These are phyloP conservation scores for Psidium guajava DNA, from an alignment of 345 rosid genomes.

Conservation along the genomic window DNA sequence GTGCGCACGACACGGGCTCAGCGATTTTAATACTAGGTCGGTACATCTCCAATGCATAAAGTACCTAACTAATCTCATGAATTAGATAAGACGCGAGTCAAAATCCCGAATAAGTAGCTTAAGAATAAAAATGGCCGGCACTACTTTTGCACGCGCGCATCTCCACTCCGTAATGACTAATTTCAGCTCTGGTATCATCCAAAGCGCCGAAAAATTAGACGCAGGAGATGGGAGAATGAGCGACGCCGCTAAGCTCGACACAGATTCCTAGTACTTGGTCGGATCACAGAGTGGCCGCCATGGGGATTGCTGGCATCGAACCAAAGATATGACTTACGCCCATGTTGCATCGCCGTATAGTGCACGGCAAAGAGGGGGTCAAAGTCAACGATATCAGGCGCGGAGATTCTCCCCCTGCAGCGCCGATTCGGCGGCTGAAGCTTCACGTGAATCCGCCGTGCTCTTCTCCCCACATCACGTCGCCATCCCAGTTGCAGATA, in stretches of 20 bases:
- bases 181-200: background rate
- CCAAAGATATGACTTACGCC: background rate
- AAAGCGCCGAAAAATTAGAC: background rate
- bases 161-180: background rate
- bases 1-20: fast-evolving
- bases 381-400: background rate
- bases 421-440: background rate
- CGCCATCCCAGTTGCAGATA: background rate
- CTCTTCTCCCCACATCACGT: background rate
- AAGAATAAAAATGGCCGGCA: too few relatives aligned
- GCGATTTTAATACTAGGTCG: background rate
- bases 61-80: background rate
- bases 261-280: background rate
- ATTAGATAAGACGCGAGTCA: background rate
- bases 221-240: background rate
- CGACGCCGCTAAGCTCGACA: background rate
- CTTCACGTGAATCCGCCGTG: background rate
- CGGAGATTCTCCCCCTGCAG: background rate
- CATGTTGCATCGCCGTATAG: background rate
- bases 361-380: background rate
- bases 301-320: background rate
- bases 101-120: fast-evolving
- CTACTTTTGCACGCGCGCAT: background rate
- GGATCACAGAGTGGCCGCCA: background rate
- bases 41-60: background rate